Base-by-base conservation (phyloP, 129 eudicot species). In the Helianthus tuberosus region DNA sequence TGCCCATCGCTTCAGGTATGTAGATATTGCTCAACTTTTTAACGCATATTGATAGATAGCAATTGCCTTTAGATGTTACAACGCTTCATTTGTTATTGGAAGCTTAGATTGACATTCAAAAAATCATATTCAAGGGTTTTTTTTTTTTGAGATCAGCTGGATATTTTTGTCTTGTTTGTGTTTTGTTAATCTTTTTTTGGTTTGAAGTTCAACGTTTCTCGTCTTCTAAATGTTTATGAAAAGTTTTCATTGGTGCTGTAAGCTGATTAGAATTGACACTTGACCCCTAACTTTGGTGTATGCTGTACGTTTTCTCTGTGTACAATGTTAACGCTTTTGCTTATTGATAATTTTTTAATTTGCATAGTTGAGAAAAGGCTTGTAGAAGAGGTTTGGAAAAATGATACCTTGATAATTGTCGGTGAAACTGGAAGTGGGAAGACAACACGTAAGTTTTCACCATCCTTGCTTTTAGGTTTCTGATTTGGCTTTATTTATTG, bases 381-480 rank as follows among this genome's bases (percentile, higher is more conserved):
- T 23, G 75, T 95, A 63, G 94, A 94, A 73, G 96, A 89, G 80
- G 91, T 95, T 52, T 69, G 83, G 55, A 88, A 82, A 9, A 85
- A 95, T 47, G 89, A 86, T 46, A 84, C 81, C 0, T 77, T 95
- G 79, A 95, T 95, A 65, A 91, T 95, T 85, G 96, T 95, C 68
- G 97, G 99, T 68, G 97, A 91, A 78, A 95, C 99, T 50, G 97
- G 99, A 76, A 91, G 99, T 65, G 99, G 99, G 51, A 95, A 91
- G 81, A 95, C 99, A 69, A 95, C 99, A 20, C 99, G 97, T 94
- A 77, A 91, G 97, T 86, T 60, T 38, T 63, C n/a, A 59, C n/a
- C 12, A 48, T 60, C 60, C 23, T 20, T 20, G 23, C 23, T 20
- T 20, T 20, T 20, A 20, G 23, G 23, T 20, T 20, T 20, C 23